Base-by-base conservation (phyloP, 805 yeast species). In the Wickerhamiella vanderwaltii region DNA sequence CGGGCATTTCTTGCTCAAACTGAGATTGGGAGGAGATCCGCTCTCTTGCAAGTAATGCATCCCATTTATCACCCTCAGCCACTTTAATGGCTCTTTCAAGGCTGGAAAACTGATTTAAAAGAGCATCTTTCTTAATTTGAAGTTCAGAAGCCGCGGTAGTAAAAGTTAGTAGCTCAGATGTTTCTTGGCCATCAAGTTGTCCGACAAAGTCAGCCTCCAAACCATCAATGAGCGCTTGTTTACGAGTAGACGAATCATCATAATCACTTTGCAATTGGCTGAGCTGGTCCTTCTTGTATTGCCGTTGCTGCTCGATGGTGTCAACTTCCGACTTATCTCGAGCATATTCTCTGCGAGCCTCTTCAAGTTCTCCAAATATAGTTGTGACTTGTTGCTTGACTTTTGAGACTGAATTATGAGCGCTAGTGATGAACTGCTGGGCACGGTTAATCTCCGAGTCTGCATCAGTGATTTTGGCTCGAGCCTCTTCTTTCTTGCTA, bases 271-370 rank as follows among this genome's bases (percentile, higher is more conserved):
- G 18, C 5, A 13, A 6, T 11, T 3, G 12, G 12, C 12, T 24
- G 3, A 32, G 25, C 29, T 32, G 30, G 19, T 18, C 19, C 28
- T 32, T 9, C 25, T 39, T 39, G 29, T 20, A 19, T 2, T 13
- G 11, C 9, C 15, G 29, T 5, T 20, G 15, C 26, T 30, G 34
- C n/a, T 25, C 15, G 4, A 17, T 18, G 5, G 9, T 16, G 9
- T 22, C 24, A 1, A n/a, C 11, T 12, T 25, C 35, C 18, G 19
- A 25, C 4, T 6, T 13, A 9, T 17, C 35, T 5, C 30, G 25
- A 3, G 32, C 34, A 16, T 26, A 28, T 12, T 30, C 30, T 29
- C 41, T 13, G 23, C 41, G 41, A 6, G 34, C 41, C 17, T n/a
- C 19, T 7, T 37, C 34, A 9, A 37, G 34, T n/a, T 22, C 28